A percentile compares a stretch with the other conserved stretches of the same genome.
Conservation (phyloP, 148 eudicot species). For the Amaranthus cruentus region DNA sequence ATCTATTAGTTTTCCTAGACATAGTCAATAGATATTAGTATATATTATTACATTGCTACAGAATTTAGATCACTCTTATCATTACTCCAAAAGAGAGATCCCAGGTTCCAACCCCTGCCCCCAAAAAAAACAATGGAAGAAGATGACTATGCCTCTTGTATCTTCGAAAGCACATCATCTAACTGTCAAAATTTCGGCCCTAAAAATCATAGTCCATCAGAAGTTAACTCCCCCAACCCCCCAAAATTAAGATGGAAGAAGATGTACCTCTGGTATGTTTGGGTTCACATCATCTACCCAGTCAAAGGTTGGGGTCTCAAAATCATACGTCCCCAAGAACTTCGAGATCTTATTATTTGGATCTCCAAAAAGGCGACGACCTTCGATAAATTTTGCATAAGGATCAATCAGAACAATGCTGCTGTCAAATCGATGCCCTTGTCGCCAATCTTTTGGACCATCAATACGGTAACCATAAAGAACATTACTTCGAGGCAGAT, state of each 20-base stretch:
- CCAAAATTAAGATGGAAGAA: not conserved
- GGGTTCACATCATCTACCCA: constrained; percentile 83
- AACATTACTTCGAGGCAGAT: constrained; percentile 59
- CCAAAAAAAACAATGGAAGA: not conserved
- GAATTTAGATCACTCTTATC: not conserved
- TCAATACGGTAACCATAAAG: constrained; percentile 82
- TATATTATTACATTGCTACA: not conserved
- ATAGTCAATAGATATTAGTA: not conserved
- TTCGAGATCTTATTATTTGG: constrained; percentile 46
- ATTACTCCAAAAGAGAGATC: not conserved
- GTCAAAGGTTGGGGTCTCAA: constrained; percentile 64
- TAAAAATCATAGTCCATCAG: not conserved
- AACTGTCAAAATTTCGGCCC: constrained; percentile 34
- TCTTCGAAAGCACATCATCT: constrained; percentile 56
- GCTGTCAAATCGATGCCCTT: constrained; percentile 89
- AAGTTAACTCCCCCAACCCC: not conserved
- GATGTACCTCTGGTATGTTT: constrained; percentile 74
- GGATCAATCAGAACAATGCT: constrained; percentile 72
- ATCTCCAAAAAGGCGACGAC: constrained; percentile 90
- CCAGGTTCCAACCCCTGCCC: not conserved
- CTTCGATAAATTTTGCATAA: constrained; percentile 84
- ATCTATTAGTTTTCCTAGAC: not conserved
- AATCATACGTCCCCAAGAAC: constrained; percentile 78
- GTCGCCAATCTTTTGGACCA: constrained; percentile 82
- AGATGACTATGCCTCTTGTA: constrained; percentile 64